phyloP scores from a whole-genome alignment of 225 moss, liverwort and hornwort species.

The Polytrichum formosum region DNA sequence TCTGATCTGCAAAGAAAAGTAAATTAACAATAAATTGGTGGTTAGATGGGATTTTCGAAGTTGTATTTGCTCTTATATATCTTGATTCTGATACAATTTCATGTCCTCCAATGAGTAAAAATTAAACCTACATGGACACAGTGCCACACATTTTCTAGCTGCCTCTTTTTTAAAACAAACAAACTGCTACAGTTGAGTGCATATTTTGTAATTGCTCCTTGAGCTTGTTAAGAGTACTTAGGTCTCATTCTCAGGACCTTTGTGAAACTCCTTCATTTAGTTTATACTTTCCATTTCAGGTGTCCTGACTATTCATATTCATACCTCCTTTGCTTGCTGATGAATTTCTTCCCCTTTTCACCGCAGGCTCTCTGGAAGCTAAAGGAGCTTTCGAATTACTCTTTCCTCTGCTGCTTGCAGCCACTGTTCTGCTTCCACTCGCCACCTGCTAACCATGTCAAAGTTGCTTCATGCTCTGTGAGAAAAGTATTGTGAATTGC shows the following conservation, averaged over 20 bases:
- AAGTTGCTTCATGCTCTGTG: slow-evolving; percentile 11
- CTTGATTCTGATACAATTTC: no score
- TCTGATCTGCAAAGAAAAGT: slow-evolving; percentile 20
- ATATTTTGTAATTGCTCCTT: neutral
- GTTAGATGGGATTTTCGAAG: no score
- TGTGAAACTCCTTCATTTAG: neutral
- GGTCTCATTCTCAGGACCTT: neutral
- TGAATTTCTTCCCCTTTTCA: slow-evolving; percentile 6
- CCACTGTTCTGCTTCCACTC: slow-evolving; percentile 26
- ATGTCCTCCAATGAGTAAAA: no score
- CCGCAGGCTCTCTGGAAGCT: neutral
- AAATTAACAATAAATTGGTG: neutral
- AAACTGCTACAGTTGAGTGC: no score
- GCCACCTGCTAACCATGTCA: slow-evolving; percentile 33
- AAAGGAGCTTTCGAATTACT: slow-evolving; percentile 19
- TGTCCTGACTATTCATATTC: slow-evolving; percentile 3
- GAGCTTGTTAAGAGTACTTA: neutral
- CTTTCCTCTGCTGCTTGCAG: slow-evolving; percentile 49
- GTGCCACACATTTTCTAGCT: no score
- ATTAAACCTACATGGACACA: no score
- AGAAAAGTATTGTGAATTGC: slow-evolving; percentile 1
- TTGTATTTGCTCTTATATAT: no score
- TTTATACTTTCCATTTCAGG: neutral
- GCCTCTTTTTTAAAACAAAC: no score
- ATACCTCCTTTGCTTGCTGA: slow-evolving; percentile 7